A percentile compares a stretch with the other conserved stretches of the same genome.
phyloP scores from a whole-genome alignment of 345 rosid genomes.

The Microthlaspi erraticum region DNA sequence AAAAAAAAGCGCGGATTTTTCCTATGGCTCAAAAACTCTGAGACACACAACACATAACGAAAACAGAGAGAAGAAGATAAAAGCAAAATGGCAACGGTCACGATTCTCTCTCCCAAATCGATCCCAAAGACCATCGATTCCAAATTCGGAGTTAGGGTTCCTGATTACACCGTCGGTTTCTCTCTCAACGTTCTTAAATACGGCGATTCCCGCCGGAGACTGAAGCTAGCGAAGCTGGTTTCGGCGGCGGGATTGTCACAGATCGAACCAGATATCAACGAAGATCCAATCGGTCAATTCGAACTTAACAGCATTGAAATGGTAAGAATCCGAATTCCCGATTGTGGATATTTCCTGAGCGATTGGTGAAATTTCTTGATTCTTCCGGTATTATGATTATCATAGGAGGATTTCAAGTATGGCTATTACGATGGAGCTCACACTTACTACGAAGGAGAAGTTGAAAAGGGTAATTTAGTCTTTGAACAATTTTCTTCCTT shows the following conservation, averaged over 20 bases:
- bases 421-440: slow-evolving; percentile 87
- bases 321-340: slow-evolving; percentile 41
- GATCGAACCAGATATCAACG: slow-evolving; percentile 88
- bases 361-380: neutral
- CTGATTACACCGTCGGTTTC: slow-evolving; percentile 27
- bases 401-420: slow-evolving; percentile 78
- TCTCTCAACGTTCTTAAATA: slow-evolving; percentile 26
- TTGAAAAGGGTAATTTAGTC: slow-evolving; percentile 43
- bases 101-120: slow-evolving; percentile 52
- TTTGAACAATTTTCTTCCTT: neutral
- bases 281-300: slow-evolving; percentile 79
- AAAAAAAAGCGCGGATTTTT: neutral
- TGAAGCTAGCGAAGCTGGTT: slow-evolving; percentile 41
- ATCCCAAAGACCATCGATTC: slow-evolving; percentile 51
- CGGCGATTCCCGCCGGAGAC: slow-evolving; percentile 32
- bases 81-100: slow-evolving; percentile 54
- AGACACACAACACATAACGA: slow-evolving; percentile 1
- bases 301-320: slow-evolving; percentile 61
- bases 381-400: slow-evolving; percentile 12
- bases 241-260: slow-evolving; percentile 63
- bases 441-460: slow-evolving; percentile 75
- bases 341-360: neutral
- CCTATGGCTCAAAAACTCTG: slow-evolving; percentile 18
- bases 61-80: slow-evolving; percentile 36
- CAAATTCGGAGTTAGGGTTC: neutral